phyloP scores from a whole-genome alignment of 192 early-diverging fungal genomes.

The Linnemannia schmuckeri region DNA sequence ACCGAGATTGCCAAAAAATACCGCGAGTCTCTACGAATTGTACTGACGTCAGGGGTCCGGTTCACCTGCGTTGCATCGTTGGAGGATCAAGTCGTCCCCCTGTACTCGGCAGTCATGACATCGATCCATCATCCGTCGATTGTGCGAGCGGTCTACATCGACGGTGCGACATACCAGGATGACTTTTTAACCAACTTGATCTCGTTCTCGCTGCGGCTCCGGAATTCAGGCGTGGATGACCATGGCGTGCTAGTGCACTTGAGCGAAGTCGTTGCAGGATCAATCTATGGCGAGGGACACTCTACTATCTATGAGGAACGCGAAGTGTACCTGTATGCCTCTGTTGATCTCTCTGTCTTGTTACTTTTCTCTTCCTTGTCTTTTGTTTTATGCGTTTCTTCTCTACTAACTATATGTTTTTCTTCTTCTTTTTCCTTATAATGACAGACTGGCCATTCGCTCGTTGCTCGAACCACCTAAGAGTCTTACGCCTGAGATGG shows the following conservation, averaged over 20 bases:
- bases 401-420: conserved; percentile 5
- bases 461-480: conserved; percentile 50
- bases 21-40: conserved; percentile 72
- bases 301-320: conserved; percentile 94
- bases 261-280: conserved; percentile 88
- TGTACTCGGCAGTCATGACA: conserved; percentile 83
- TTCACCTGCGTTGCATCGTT: conserved; percentile 85
- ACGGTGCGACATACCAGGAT: conserved; percentile 82
- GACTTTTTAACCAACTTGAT: conserved; percentile 92
- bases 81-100: conserved; percentile 97
- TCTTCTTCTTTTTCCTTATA: conserved; percentile 11
- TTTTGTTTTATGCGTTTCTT: neutral
- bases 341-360: neutral
- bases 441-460: conserved; percentile 40
- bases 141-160: conserved; percentile 92
- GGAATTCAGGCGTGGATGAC: conserved; percentile 91
- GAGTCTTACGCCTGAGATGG: conserved; percentile 22
- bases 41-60: conserved; percentile 79
- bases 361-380: neutral
- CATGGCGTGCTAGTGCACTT: conserved; percentile 89
- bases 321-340: conserved; percentile 78
- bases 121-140: conserved; percentile 83
- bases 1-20: conserved; percentile 79
- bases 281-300: conserved; percentile 91
- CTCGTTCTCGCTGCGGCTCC: conserved; percentile 86